A percentile compares a stretch with the other conserved stretches of the same genome.
These are phyloP conservation scores for Santalum album DNA, from an alignment of 164 flowering plant species.

Conservation along the genomic window DNA sequence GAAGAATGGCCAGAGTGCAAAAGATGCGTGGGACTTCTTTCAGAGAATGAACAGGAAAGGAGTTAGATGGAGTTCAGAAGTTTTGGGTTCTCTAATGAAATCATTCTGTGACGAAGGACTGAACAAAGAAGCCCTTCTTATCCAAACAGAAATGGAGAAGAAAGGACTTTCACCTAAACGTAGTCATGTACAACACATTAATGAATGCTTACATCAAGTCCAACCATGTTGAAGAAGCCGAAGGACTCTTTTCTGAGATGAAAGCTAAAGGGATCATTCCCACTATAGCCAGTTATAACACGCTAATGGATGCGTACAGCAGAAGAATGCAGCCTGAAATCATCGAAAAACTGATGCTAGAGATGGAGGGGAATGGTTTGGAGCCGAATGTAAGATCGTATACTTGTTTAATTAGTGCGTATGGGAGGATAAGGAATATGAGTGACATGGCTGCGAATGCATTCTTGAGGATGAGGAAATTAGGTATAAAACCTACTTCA, in stretches of 20 bases:
- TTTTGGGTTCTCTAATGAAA: slow-evolving; percentile 71
- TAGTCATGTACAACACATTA: slow-evolving; percentile 66
- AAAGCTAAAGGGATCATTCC: slow-evolving; percentile 61
- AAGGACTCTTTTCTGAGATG: slow-evolving; percentile 86
- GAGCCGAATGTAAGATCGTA: slow-evolving; percentile 78
- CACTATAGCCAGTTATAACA: slow-evolving; percentile 60
- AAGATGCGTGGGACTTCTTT: slow-evolving; percentile 84
- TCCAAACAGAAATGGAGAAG: slow-evolving; percentile 85
- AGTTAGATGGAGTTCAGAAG: slow-evolving; percentile 66
- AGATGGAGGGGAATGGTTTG: slow-evolving; percentile 61
- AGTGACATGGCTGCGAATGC: slow-evolving; percentile 91
- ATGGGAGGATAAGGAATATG: slow-evolving; percentile 75
- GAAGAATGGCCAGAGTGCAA: slow-evolving; percentile 67
- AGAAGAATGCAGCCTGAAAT: slow-evolving; percentile 84
- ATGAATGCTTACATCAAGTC: slow-evolving; percentile 76
- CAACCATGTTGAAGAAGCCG: slow-evolving; percentile 79
- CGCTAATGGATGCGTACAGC: slow-evolving; percentile 84
- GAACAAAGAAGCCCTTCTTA: slow-evolving; percentile 70
- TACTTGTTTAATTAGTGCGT: slow-evolving; percentile 80
- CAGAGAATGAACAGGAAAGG: slow-evolving; percentile 72
- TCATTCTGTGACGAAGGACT: slow-evolving; percentile 91
- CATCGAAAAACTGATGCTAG: slow-evolving; percentile 62
- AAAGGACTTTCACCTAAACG: slow-evolving; percentile 63
- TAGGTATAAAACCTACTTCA: slow-evolving; percentile 64
- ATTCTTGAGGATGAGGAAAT: slow-evolving; percentile 76